Percentiles rank a stretch among this genome's conserved stretches.
Conservation (phyloP, 257 asterid genomes). For the Solanum medicagineum region DNA sequence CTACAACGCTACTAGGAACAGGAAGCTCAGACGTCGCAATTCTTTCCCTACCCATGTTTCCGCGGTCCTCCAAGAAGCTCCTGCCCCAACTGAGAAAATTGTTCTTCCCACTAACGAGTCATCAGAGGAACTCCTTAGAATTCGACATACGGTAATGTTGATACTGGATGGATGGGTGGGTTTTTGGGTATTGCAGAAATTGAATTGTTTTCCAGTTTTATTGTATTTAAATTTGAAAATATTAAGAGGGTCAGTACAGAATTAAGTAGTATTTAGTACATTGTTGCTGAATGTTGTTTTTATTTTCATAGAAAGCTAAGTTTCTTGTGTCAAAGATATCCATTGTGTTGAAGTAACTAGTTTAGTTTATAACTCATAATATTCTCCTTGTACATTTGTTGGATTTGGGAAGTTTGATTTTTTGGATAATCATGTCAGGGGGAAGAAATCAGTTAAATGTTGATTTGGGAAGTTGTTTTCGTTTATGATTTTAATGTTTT, state of each 20-base stretch:
- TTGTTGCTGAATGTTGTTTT: neutral
- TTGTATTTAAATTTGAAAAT: neutral
- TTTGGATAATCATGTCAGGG: neutral
- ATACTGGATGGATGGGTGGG: neutral
- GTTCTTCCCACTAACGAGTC: conserved; percentile 84
- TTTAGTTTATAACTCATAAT: neutral
- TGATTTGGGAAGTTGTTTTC: neutral
- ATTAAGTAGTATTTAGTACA: neutral
- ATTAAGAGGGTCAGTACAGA: neutral
- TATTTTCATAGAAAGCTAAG: neutral
- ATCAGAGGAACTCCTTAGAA: conserved; percentile 56
- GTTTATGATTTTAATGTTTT: neutral
- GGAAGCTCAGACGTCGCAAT: conserved; percentile 14
- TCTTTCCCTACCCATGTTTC: conserved; percentile 12
- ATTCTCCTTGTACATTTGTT: neutral
- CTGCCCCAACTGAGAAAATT: conserved; percentile 17
- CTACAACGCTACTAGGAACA: neutral
- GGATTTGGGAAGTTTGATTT: neutral
- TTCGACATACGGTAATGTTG: conserved; percentile 69
- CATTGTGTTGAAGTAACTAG: neutral
- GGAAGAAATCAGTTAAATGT: neutral
- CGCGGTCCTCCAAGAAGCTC: conserved; percentile 39
- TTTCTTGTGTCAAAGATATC: neutral
- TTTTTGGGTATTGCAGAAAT: neutral
- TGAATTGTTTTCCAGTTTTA: neutral